Evolutionary conservation across 768 basidiomycete genomes (phyloP), one percentile per base, ranked within the genome.

Genomic region (Pisolithus orientalis): DNA sequence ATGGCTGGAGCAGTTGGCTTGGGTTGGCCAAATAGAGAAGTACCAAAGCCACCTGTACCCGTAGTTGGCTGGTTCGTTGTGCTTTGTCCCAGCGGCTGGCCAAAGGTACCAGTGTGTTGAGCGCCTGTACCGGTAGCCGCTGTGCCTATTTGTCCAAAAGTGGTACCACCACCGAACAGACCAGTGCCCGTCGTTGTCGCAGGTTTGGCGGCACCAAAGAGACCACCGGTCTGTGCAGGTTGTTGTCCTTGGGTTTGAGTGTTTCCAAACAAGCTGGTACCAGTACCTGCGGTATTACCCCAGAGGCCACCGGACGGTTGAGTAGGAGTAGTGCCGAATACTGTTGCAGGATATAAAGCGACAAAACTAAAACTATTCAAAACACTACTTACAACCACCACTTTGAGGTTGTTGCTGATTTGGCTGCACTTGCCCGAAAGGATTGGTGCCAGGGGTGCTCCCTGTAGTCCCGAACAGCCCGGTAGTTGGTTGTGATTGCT

Each of bases 1-100:
- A 82, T 68, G 13, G 71, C 58, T 31, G 81, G 75, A 7, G 78
- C 76, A 32, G 73, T 67, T 11, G 76, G 79, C 64, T 78, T 84
- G 43, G 57, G 66, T 39, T 68, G 71, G 24, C 75, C 74, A 56
- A 84, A 84, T 21, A 87, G 50, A 25, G 72, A 66, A 9, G 72
- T 67, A 14, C 70, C 70, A 40, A 83, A 78, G 6, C 59, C 44
- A 21, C 59, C 47, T 4, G 61, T 51, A 39, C 62, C 67, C n/a
- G 59, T 59, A 10, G 69, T 56, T 2, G 76, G 63, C 52, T 77
- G 78, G 44, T 70, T 67, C 44, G 52, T 59, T 27, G 65, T 48
- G 40, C 61, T 63, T 61, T 83, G 79, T 14, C 75, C 76, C 21
- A 80, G 65, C 6, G 75, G 64, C 50, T 69, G 74, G 28, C 83